Evolutionary conservation across 768 basidiomycete genomes (phyloP).

Genomic region (Pleurotus eryngii): DNA sequence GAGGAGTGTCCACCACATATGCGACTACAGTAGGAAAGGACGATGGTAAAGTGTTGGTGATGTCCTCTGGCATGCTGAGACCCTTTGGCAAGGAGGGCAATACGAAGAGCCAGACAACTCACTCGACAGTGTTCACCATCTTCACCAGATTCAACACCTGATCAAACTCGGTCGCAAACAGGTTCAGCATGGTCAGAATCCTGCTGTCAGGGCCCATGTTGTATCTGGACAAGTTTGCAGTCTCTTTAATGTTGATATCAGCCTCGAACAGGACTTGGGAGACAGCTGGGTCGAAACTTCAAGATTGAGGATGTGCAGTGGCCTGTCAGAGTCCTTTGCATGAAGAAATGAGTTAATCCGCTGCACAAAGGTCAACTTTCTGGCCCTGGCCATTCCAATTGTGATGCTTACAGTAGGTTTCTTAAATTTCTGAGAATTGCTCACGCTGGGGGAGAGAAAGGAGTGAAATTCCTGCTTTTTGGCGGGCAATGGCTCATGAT

Average conservation of each 20-base stretch:
- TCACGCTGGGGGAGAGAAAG: constrained; percentile 17
- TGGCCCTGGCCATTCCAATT: constrained; percentile 96
- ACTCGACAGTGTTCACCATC: constrained; percentile 85
- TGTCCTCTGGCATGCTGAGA: constrained; percentile 76
- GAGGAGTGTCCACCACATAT: constrained; percentile 95
- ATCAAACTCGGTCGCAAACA: constrained; percentile 99
- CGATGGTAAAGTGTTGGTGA: constrained; percentile 94
- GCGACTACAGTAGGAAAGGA: constrained; percentile 93
- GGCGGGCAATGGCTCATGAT: too few species aligned
- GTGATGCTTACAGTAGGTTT: constrained; percentile 84
- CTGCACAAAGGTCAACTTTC: constrained; percentile 97
- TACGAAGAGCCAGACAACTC: constrained; percentile 25
- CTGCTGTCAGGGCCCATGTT: constrained; percentile 99
- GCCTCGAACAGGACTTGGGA: constrained; percentile 88
- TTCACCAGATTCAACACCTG: constrained; percentile 92
- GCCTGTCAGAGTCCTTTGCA: constrained; percentile 53
- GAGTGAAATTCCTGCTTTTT: too few species aligned
- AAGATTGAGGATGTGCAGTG: constrained; percentile 94
- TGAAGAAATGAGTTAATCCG: constrained; percentile 92
- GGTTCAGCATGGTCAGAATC: constrained; percentile 92
- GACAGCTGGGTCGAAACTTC: constrained; percentile 77
- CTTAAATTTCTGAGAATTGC: constrained; percentile 27
- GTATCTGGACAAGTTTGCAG: constrained; percentile 88
- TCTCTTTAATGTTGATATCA: constrained; percentile 67
- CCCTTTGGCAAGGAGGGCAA: neutral